These are phyloP conservation scores for Diaporthe sp. DNA, from an alignment of 2,329 filamentous ascomycete species.

Conservation along the genomic window DNA sequence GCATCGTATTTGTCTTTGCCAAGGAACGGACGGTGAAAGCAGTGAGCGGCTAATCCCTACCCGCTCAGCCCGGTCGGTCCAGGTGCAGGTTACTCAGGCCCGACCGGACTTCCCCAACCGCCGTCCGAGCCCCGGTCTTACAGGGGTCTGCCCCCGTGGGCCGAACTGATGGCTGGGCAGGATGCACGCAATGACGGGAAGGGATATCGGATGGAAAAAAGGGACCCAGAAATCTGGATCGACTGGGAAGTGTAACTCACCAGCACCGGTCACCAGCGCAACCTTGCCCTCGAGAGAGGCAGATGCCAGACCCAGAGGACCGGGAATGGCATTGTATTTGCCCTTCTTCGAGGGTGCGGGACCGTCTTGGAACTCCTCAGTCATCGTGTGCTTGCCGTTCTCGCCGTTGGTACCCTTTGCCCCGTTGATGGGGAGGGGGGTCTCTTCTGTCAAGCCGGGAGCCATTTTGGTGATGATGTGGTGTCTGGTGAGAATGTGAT, in stretches of 20 bases:
- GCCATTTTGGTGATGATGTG: slow-evolving; percentile 33
- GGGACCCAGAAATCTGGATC: neutral
- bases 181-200: slow-evolving; percentile 10
- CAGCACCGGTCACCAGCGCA: slow-evolving; percentile 54
- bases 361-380: slow-evolving; percentile 38
- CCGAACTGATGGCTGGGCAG: neutral
- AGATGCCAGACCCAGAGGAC: slow-evolving; percentile 53
- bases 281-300: slow-evolving; percentile 55
- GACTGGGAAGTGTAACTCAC: slow-evolving; percentile 45
- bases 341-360: slow-evolving; percentile 41
- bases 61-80: neutral
- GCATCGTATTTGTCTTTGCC: neutral
- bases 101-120: slow-evolving; percentile 31
- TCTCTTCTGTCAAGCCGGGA: slow-evolving; percentile 33
- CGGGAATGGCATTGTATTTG: slow-evolving; percentile 54
- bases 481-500: neutral
- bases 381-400: slow-evolving; percentile 33
- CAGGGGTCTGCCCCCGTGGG: neutral
- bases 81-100: neutral
- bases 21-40: neutral
- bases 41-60: slow-evolving; percentile 13
- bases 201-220: neutral
- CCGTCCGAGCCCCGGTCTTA: slow-evolving; percentile 10
- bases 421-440: slow-evolving; percentile 6
- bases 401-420: neutral